phyloP scores from a whole-genome alignment of 495 filamentous ascomycete species.

The Podospora conica region DNA sequence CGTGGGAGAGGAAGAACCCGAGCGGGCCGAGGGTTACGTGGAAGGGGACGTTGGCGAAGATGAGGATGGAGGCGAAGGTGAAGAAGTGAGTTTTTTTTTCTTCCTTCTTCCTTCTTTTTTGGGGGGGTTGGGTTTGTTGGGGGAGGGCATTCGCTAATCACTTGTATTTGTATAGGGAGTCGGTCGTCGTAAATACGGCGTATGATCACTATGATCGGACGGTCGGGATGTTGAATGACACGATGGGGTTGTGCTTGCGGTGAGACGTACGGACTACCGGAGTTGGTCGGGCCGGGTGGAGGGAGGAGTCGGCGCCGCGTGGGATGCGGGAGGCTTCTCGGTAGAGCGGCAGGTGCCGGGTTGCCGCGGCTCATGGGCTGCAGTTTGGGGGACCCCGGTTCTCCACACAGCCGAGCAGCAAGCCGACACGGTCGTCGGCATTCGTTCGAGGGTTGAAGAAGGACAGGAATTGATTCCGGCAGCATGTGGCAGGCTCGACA shows the following conservation, averaged over 20 bases:
- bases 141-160: background rate
- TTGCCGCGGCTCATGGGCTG: background rate
- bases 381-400: background rate
- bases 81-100: conserved; percentile 9
- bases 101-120: background rate
- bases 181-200: conserved; percentile 21
- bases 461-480: background rate
- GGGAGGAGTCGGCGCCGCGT: background rate
- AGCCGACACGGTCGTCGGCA: too few species aligned
- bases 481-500: too few species aligned
- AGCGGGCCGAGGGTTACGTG: background rate
- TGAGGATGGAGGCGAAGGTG: conserved; percentile 8
- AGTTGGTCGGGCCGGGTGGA: background rate
- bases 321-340: background rate
- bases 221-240: conserved; percentile 65
- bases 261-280: conserved; percentile 30
- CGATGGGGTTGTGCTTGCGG: conserved; percentile 60
- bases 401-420: background rate
- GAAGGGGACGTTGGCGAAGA: conserved; percentile 1
- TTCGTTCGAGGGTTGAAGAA: background rate
- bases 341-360: background rate
- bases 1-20: conserved; percentile 30
- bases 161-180: background rate
- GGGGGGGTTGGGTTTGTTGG: too few species aligned
- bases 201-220: conserved; percentile 60